Conservation (phyloP, 1,284 basidiomycete species). For the Microbotryum saponariae region DNA sequence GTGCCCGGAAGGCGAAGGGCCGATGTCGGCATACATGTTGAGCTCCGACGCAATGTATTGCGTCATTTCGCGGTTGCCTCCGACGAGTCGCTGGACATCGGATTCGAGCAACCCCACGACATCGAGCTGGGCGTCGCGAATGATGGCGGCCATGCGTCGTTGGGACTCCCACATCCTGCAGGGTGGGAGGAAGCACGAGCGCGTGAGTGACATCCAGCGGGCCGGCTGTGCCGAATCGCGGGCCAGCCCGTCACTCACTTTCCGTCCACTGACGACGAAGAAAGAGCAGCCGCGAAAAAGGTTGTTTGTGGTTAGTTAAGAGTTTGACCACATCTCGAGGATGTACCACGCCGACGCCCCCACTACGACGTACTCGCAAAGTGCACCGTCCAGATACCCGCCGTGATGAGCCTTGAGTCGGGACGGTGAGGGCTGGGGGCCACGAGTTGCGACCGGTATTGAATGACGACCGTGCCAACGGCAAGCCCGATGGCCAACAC, state of each 20-base stretch:
- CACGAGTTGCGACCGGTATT: not conserved
- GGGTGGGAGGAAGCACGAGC: not conserved
- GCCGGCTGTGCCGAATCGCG: not conserved
- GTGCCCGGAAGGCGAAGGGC: constrained; percentile 34
- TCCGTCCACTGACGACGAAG: not conserved
- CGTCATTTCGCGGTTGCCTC: constrained; percentile 75
- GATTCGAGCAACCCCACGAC: constrained; percentile 65
- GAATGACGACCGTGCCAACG: constrained; percentile 19
- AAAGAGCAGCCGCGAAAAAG: constrained; percentile 51
- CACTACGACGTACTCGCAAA: constrained; percentile 44
- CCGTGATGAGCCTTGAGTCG: constrained; percentile 63
- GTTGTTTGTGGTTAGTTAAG: constrained; percentile 2
- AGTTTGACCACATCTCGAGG: not conserved
- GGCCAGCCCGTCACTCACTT: not conserved
- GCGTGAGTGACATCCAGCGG: not conserved
- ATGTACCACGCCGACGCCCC: no score
- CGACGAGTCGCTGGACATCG: constrained; percentile 73
- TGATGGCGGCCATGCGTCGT: constrained; percentile 62
- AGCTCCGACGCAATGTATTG: constrained; percentile 35
- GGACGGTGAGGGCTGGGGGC: constrained; percentile 56
- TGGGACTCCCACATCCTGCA: constrained; percentile 62
- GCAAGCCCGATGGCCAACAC: constrained; percentile 24
- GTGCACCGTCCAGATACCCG: constrained; percentile 88
- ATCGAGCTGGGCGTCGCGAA: constrained; percentile 44
- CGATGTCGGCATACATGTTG: constrained; percentile 43